phyloP scores from a whole-genome alignment of 2,329 filamentous ascomycete species.

The Penicillium sp. region DNA sequence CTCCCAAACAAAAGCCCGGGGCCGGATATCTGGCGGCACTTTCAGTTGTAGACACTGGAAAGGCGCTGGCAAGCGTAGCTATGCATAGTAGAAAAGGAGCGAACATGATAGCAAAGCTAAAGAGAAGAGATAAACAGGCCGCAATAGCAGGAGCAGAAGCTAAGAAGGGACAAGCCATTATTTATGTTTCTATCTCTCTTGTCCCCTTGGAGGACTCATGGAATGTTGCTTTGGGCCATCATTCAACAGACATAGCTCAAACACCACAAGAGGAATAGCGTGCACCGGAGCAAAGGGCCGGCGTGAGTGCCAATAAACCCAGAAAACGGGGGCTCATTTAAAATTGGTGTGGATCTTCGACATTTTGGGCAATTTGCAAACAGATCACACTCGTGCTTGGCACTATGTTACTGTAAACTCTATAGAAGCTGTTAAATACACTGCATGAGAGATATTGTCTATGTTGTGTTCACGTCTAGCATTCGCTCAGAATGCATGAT shows the following conservation, averaged over 20 bases:
- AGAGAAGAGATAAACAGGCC: background rate
- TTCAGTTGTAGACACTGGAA: background rate
- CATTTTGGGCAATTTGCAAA: background rate
- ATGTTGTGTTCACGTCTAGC: too few relatives aligned
- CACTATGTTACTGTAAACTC: background rate
- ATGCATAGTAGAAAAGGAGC: background rate
- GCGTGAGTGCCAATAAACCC: background rate
- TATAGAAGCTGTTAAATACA: background rate
- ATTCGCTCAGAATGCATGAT: too few relatives aligned
- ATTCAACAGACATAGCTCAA: background rate
- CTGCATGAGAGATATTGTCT: too few relatives aligned
- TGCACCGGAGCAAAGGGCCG: background rate
- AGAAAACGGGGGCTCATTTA: background rate
- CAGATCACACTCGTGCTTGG: background rate
- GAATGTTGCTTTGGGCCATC: too few relatives aligned
- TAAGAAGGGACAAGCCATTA: background rate
- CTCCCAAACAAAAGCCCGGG: slow-evolving; percentile 32
- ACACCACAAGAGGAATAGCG: background rate
- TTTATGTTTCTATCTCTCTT: background rate
- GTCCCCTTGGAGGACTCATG: too few relatives aligned
- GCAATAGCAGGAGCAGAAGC: background rate
- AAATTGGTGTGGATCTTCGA: background rate
- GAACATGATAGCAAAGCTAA: background rate
- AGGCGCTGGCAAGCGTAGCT: background rate
- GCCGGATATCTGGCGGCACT: slow-evolving; percentile 27